phyloP scores from a whole-genome alignment of 345 rosid species.

The Gossypium turneri region DNA sequence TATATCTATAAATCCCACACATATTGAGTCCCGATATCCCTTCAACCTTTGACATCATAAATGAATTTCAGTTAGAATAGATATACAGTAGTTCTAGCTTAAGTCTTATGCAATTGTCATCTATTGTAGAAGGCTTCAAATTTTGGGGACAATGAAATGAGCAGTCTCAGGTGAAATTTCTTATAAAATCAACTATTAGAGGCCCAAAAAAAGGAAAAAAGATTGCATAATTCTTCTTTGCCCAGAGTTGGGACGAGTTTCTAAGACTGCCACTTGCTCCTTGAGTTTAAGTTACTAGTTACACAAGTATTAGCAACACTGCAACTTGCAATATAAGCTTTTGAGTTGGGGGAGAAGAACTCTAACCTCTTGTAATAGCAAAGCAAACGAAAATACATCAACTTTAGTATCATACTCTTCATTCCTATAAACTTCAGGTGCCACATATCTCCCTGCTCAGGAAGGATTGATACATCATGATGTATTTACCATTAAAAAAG shows the following conservation, averaged over 20 bases:
- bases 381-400: conserved; percentile 77
- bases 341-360: conserved; percentile 6
- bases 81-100: background rate
- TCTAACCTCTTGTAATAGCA: conserved; percentile 78
- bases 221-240: background rate
- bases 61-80: background rate
- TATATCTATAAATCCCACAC: background rate
- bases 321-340: background rate
- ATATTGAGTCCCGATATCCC: background rate
- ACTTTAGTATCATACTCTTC: conserved; percentile 82
- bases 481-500: conserved; percentile 10
- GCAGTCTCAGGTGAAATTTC: background rate
- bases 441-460: conserved; percentile 66
- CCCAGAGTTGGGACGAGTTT: background rate
- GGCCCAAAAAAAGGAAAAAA: background rate
- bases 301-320: background rate
- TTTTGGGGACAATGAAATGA: background rate
- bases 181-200: background rate
- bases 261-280: background rate
- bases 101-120: background rate
- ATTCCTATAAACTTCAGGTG: conserved; percentile 72
- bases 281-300: background rate
- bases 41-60: background rate
- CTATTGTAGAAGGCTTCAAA: conserved; percentile 1
- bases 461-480: conserved; percentile 9